phyloP scores from a whole-genome alignment of 352 stramenopile genomes.

The Blastocystis hominis region DNA sequence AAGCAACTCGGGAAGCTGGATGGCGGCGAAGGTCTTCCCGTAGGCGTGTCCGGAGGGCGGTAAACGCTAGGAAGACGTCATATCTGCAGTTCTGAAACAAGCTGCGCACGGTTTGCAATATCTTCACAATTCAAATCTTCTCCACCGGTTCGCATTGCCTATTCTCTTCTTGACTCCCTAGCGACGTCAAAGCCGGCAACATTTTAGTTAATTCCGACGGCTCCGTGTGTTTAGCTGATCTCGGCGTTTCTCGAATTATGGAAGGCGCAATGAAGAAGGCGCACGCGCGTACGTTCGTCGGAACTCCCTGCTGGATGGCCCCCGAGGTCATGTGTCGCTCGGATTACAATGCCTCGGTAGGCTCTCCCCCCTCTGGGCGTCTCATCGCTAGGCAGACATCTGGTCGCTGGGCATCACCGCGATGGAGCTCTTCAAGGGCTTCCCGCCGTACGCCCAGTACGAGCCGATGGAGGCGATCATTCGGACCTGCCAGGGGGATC shows the following conservation, averaged over 20 bases:
- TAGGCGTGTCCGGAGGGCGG: not conserved
- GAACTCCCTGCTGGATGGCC: constrained; percentile 57
- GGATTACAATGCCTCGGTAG: constrained; percentile 15
- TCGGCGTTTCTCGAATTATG: constrained; percentile 42
- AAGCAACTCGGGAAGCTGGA: not conserved
- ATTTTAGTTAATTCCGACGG: constrained; percentile 22
- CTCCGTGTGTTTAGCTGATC: constrained; percentile 20
- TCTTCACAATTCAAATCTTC: constrained; percentile 23
- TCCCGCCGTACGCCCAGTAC: constrained; percentile 32
- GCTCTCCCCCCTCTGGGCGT: not conserved
- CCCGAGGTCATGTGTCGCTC: constrained; percentile 29
- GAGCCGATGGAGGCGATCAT: constrained; percentile 32
- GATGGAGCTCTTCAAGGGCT: constrained; percentile 50
- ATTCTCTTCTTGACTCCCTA: not conserved
- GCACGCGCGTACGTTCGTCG: constrained; percentile 18
- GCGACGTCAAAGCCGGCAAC: constrained; percentile 53
- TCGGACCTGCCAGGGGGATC: constrained; percentile 13
- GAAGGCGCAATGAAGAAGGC: constrained; percentile 33
- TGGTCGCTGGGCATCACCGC: constrained; percentile 58
- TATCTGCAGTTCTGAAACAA: constrained; percentile 32
- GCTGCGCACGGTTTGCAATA: constrained; percentile 29
- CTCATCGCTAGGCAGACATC: constrained; percentile 12
- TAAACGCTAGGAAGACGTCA: not conserved
- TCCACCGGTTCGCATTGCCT: constrained; percentile 6
- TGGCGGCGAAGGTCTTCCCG: constrained; percentile 1